A percentile compares a stretch with the other conserved stretches of the same genome.
phyloP scores from a whole-genome alignment of 2,329 filamentous ascomycete genomes.

The Fusarium mexicanum region DNA sequence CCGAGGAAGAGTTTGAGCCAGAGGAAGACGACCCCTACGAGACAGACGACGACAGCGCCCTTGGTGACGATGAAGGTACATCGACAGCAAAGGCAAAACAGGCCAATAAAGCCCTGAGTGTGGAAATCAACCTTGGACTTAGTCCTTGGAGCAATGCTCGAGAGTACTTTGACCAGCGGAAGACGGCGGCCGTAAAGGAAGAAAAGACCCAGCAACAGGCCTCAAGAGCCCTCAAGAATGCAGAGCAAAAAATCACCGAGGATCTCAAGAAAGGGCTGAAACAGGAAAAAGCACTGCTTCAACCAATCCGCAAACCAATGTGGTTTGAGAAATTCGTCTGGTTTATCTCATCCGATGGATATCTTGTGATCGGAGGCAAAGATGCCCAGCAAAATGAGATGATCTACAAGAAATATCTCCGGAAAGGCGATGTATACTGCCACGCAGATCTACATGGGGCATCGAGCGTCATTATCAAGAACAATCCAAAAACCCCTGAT shows the following conservation, averaged over 20 bases:
- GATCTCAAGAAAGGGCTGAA: conserved; percentile 90
- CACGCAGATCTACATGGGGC: conserved; percentile 90
- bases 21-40: conserved; percentile 69
- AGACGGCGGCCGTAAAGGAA: conserved; percentile 84
- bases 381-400: conserved; percentile 92
- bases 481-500: conserved; percentile 78
- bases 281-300: conserved; percentile 87
- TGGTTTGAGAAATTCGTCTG: conserved; percentile 99
- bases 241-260: conserved; percentile 85
- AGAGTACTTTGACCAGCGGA: conserved; percentile 92
- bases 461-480: conserved; percentile 88
- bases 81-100: conserved; percentile 51
- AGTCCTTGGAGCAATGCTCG: conserved; percentile 90
- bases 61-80: conserved; percentile 49
- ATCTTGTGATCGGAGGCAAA: conserved; percentile 88
- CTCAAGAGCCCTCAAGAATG: conserved; percentile 83
- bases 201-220: conserved; percentile 87
- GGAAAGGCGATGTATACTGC: conserved; percentile 90
- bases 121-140: conserved; percentile 86
- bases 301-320: conserved; percentile 82
- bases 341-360: conserved; percentile 96
- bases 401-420: conserved; percentile 86
- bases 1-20: conserved; percentile 73
- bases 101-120: conserved; percentile 66
- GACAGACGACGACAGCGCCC: conserved; percentile 70